Evolutionary conservation across 768 basidiomycete species (phyloP).

Genomic region (Coprinopsis cinerea): DNA sequence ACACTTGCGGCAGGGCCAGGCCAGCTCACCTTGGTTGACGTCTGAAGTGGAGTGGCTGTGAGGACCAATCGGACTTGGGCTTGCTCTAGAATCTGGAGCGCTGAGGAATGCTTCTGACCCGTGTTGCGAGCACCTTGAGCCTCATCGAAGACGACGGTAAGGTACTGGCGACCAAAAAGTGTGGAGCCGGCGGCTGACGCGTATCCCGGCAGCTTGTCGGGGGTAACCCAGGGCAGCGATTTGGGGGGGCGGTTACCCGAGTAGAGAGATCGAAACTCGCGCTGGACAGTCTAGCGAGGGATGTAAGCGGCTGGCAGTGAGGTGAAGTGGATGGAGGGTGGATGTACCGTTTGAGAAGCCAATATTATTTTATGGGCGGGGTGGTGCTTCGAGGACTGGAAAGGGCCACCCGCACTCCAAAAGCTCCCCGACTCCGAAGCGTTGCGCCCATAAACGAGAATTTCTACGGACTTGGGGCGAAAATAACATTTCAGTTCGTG

Average conservation of each 20-base stretch:
- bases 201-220: background rate
- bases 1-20: background rate
- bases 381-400: constrained; percentile 12
- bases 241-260: background rate
- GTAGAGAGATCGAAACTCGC: background rate
- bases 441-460: constrained; percentile 18
- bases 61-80: constrained; percentile 9
- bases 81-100: constrained; percentile 12
- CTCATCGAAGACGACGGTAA: constrained; percentile 17
- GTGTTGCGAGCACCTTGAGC: constrained; percentile 19
- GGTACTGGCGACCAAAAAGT: constrained; percentile 16
- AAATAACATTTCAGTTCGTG: constrained; percentile 14
- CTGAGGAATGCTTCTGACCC: constrained; percentile 12
- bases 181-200: background rate
- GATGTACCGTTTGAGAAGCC: constrained; percentile 20
- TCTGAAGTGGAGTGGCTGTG: constrained; percentile 23
- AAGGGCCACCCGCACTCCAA: constrained; percentile 17
- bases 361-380: constrained; percentile 15
- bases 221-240: background rate
- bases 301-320: too few relatives aligned
- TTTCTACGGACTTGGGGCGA: constrained; percentile 15
- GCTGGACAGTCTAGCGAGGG: background rate
- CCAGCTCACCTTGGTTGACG: constrained; percentile 18
- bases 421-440: constrained; percentile 6
- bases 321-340: too few relatives aligned